phyloP scores from a whole-genome alignment of 192 early-diverging fungal genomes.

The Tieghemiomyces parasiticus region DNA sequence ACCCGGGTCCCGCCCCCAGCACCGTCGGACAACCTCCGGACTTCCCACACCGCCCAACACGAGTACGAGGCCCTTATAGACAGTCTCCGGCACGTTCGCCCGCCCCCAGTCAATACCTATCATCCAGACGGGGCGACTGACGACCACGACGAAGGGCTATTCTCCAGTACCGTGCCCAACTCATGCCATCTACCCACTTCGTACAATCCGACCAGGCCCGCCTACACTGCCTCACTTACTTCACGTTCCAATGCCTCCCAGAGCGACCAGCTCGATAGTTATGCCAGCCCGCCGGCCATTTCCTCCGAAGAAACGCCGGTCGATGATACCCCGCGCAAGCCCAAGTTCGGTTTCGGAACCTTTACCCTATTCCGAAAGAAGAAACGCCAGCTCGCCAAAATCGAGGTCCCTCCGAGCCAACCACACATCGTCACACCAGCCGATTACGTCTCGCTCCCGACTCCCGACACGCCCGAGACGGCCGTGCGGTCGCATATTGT shows the following conservation, averaged over 20 bases:
- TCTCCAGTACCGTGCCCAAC: too few relatives aligned
- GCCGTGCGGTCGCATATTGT: neutral
- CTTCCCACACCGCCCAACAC: neutral
- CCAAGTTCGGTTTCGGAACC: slow-evolving; percentile 1
- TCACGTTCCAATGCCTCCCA: neutral
- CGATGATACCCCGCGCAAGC: neutral
- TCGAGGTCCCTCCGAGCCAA: neutral
- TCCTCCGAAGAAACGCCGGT: neutral
- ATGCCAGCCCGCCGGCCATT: neutral
- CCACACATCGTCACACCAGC: neutral
- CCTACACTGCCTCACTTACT: neutral
- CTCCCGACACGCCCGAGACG: neutral
- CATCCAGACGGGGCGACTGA: too few relatives aligned
- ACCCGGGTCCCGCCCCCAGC: neutral
- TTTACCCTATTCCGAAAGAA: slow-evolving; percentile 6
- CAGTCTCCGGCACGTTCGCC: neutral
- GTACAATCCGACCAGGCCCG: neutral
- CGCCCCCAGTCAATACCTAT: too few relatives aligned
- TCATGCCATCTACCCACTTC: neutral
- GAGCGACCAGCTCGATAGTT: neutral
- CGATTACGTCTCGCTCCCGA: too few relatives aligned
- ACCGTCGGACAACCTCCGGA: neutral
- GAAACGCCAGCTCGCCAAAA: slow-evolving; percentile 2
- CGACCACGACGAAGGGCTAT: too few relatives aligned
- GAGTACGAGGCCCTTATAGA: neutral